phyloP scores from a whole-genome alignment of 768 basidiomycete genomes.

The Russula compacta region DNA sequence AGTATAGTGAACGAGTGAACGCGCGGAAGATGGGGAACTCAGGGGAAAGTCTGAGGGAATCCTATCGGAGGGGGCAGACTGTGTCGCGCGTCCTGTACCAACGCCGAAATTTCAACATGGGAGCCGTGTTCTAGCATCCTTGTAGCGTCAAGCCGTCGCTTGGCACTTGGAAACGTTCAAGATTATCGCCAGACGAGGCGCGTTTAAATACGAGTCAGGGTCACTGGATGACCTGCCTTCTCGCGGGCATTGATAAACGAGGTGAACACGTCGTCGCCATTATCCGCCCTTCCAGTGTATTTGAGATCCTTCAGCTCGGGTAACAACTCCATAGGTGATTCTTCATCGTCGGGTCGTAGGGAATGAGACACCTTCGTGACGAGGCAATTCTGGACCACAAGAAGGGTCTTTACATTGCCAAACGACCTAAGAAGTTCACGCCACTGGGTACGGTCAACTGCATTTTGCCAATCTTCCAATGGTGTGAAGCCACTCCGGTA shows the following conservation, averaged over 20 bases:
- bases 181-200: not conserved
- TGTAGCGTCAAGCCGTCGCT: not conserved
- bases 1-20: too few relatives aligned
- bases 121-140: too few relatives aligned
- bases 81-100: too few relatives aligned
- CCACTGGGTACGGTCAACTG: not conserved
- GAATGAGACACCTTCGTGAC: not conserved
- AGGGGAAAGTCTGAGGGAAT: too few relatives aligned
- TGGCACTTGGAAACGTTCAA: not conserved
- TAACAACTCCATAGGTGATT: not conserved
- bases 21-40: too few relatives aligned
- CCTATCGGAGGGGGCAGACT: too few relatives aligned
- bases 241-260: not conserved
- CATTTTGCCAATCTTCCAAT: not conserved
- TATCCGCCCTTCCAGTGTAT: too few relatives aligned
- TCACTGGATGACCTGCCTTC: not conserved
- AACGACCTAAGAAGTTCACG: not conserved
- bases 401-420: not conserved
- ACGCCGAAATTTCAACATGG: too few relatives aligned
- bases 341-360: not conserved
- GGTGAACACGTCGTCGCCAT: not conserved
- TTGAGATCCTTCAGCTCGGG: not conserved
- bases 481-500: fast-evolving
- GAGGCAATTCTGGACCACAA: not conserved
- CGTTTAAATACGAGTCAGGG: not conserved